Percentiles rank a stretch among this genome's conserved stretches.
Conservation (phyloP, 495 filamentous ascomycete species). For the Pyronema domesticum region DNA sequence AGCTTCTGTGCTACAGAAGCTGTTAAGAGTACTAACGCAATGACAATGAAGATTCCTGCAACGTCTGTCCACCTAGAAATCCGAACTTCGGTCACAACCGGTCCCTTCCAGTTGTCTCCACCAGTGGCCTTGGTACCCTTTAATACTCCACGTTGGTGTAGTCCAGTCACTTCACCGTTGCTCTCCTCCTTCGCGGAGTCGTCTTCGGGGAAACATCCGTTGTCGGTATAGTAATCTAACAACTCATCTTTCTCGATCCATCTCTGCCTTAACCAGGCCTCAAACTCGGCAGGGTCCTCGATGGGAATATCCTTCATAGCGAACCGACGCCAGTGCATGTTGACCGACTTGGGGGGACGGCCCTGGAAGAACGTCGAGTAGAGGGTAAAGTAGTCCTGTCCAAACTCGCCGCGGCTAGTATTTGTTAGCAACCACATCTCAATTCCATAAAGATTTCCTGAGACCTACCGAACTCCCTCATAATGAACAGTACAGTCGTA, state of each 20-base stretch:
- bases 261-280: constrained; percentile 52
- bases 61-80: constrained; percentile 34
- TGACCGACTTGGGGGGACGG: constrained; percentile 62
- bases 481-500: constrained; percentile 80
- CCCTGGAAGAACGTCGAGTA: constrained; percentile 57
- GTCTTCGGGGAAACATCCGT: constrained; percentile 51
- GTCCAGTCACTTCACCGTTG: constrained; percentile 13
- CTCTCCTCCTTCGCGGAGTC: constrained; percentile 17
- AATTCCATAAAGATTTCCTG: neutral
- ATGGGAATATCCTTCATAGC: constrained; percentile 47
- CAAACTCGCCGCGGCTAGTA: constrained; percentile 46
- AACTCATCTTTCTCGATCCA: constrained; percentile 70
- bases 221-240: constrained; percentile 49
- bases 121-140: constrained; percentile 7
- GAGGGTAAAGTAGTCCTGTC: constrained; percentile 60
- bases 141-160: constrained; percentile 8
- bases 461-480: constrained; percentile 56
- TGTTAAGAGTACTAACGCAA: constrained; percentile 18
- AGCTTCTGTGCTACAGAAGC: neutral
- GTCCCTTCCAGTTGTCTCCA: constrained; percentile 18
- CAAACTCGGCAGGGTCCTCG: constrained; percentile 42
- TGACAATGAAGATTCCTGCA: constrained; percentile 37
- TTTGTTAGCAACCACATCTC: constrained; percentile 7
- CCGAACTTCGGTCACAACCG: constrained; percentile 33
- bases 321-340: constrained; percentile 72